phyloP scores from a whole-genome alignment of 1,284 basidiomycete species.

The Pholiota adiposa region DNA sequence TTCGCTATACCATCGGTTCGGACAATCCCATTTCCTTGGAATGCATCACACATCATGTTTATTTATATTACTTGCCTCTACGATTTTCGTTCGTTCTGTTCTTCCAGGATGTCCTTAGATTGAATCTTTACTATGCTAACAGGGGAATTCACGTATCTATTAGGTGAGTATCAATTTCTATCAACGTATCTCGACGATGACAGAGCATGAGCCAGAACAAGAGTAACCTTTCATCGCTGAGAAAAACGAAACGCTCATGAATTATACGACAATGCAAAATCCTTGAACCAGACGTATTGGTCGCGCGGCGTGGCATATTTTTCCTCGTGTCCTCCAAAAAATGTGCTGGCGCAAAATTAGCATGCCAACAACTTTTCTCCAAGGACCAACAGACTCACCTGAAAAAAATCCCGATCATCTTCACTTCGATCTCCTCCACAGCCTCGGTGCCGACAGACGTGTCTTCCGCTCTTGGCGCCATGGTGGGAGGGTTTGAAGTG shows the following conservation, averaged over 20 bases:
- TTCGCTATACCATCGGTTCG: not conserved
- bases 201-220: not conserved
- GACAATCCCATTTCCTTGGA: not conserved
- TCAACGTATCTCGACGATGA: not conserved
- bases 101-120: not conserved
- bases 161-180: not conserved
- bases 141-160: not conserved
- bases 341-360: conserved; percentile 53
- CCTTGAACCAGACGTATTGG: conserved; percentile 77
- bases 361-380: not conserved
- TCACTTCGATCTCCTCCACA: conserved; percentile 34
- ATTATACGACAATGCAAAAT: conserved; percentile 51
- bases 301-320: conserved; percentile 70
- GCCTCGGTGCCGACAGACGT: conserved; percentile 8
- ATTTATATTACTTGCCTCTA: not conserved
- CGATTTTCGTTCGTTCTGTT: not conserved
- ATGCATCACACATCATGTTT: not conserved
- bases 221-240: not conserved
- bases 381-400: conserved; percentile 46
- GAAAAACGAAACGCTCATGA: conserved; percentile 14
- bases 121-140: not conserved
- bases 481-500: not conserved
- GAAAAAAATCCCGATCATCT: conserved; percentile 74
- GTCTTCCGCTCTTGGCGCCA: not conserved
- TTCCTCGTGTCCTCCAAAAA: conserved; percentile 76